Percentiles rank a stretch among this genome's conserved stretches.
Evolutionary conservation across 176 grass and related monocot species (phyloP).

Genomic region (Triticum dicoccoides): DNA sequence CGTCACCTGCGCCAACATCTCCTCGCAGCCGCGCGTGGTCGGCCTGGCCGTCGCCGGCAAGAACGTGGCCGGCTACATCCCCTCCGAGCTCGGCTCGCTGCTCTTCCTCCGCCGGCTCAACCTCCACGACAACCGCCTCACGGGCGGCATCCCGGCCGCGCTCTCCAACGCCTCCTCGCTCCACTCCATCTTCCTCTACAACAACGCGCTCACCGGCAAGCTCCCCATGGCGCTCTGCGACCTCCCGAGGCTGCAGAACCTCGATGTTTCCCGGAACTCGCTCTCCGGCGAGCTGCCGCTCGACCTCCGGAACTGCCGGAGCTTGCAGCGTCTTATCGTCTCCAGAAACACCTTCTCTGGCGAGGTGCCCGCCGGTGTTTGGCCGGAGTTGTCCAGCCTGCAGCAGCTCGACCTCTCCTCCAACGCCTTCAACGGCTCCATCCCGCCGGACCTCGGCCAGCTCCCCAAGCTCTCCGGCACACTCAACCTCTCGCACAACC

Average conservation of each 20-base stretch:
- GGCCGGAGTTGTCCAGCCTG: constrained; percentile 66
- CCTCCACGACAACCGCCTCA: constrained; percentile 76
- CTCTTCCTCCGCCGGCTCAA: constrained; percentile 89
- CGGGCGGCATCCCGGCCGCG: constrained; percentile 39
- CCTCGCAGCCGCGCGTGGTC: constrained; percentile 56
- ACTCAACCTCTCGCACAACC: constrained; percentile 86
- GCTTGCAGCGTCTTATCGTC: constrained; percentile 64
- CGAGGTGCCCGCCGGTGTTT: constrained; percentile 58
- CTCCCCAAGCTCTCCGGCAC: constrained; percentile 54
- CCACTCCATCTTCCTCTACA: constrained; percentile 81
- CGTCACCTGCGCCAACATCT: constrained; percentile 60
- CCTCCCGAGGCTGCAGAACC: constrained; percentile 68
- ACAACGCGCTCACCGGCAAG: constrained; percentile 56
- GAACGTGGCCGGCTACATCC: constrained; percentile 88
- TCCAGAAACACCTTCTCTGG: constrained; percentile 51
- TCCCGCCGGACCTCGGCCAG: constrained; percentile 72
- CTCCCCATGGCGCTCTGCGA: constrained; percentile 63
- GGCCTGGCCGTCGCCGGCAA: constrained; percentile 69
- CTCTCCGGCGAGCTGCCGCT: constrained; percentile 48
- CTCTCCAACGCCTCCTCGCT: constrained; percentile 87
- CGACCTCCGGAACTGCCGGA: constrained; percentile 59
- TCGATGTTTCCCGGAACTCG: constrained; percentile 77
- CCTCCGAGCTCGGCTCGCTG: constrained; percentile 71
- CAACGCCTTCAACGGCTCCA: constrained; percentile 62
- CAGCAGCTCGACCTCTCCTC: constrained; percentile 84